phyloP scores from a whole-genome alignment of 2,329 filamentous ascomycete genomes.

The Colletotrichum gigasporum region DNA sequence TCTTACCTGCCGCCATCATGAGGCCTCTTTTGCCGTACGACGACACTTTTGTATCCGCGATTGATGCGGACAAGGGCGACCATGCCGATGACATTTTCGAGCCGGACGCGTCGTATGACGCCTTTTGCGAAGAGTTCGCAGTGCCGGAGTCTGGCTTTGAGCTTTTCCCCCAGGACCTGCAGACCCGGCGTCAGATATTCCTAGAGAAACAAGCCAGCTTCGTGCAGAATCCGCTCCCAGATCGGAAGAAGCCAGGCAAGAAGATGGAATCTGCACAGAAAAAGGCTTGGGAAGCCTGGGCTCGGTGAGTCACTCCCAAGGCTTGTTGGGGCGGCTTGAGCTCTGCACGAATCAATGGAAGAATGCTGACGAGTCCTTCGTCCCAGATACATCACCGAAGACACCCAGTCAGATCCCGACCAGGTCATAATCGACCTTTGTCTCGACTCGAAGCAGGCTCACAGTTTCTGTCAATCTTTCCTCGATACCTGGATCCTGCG shows the following conservation, averaged over 20 bases:
- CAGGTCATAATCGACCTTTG: background rate
- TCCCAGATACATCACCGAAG: background rate
- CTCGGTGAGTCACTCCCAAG: background rate
- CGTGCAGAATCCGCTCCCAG: background rate
- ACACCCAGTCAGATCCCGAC: background rate
- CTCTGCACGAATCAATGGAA: background rate
- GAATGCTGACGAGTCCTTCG: background rate
- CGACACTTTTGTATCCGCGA: background rate
- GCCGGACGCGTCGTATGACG: background rate
- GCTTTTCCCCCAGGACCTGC: background rate
- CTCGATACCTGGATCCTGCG: background rate
- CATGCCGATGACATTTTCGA: too few species aligned
- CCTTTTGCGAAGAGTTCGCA: background rate
- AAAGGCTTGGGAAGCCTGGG: background rate
- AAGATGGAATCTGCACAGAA: background rate
- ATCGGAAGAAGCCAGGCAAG: background rate
- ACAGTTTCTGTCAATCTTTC: background rate
- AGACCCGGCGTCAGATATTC: background rate
- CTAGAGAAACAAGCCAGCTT: background rate
- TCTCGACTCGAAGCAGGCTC: background rate
- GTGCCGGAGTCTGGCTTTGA: background rate
- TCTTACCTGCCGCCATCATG: too few species aligned
- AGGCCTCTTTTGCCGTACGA: background rate
- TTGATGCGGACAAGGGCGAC: background rate
- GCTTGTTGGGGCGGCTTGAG: background rate